Evolutionary conservation across 768 basidiomycete genomes (phyloP).

Genomic region (Zangia roseola): DNA sequence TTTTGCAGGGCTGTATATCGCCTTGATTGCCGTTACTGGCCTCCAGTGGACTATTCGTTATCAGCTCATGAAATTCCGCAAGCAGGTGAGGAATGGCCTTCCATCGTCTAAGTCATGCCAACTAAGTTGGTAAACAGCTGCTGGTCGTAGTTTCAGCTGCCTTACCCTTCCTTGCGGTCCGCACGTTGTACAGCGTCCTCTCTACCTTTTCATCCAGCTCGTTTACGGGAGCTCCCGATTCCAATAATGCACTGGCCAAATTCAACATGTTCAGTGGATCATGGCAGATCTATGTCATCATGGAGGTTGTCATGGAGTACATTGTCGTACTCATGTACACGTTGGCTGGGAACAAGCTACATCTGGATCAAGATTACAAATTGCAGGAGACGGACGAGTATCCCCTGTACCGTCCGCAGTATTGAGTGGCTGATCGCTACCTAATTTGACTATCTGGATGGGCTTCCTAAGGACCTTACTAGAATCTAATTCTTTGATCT

Average conservation of each 20-base stretch:
- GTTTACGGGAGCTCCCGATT: constrained; percentile 28
- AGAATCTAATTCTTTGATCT: no score
- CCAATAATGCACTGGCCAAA: constrained; percentile 40
- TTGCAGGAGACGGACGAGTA: constrained; percentile 25
- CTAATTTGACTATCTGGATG: no score
- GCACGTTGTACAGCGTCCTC: constrained; percentile 49
- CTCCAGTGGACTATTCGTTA: constrained; percentile 53
- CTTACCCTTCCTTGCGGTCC: constrained; percentile 58
- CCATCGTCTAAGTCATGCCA: constrained; percentile 1
- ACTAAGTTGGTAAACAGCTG: constrained; percentile 41
- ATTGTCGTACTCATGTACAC: constrained; percentile 45
- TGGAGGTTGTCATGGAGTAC: constrained; percentile 63
- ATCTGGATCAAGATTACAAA: constrained; percentile 33
- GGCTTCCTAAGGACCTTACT: no score
- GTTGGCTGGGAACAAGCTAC: constrained; percentile 27
- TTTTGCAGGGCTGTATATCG: constrained; percentile 38
- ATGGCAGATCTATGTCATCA: constrained; percentile 57
- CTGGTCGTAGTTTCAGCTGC: constrained; percentile 52
- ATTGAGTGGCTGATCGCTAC: no score
- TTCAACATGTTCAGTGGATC: constrained; percentile 57
- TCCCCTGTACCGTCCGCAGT: constrained; percentile 35
- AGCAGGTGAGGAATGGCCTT: constrained; percentile 31
- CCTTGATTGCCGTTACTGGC: constrained; percentile 45
- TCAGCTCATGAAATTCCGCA: constrained; percentile 27
- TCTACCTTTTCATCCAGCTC: constrained; percentile 52